These are phyloP conservation scores for Orbilia javanica DNA, from an alignment of 2,329 filamentous ascomycete species.

Conservation along the genomic window DNA sequence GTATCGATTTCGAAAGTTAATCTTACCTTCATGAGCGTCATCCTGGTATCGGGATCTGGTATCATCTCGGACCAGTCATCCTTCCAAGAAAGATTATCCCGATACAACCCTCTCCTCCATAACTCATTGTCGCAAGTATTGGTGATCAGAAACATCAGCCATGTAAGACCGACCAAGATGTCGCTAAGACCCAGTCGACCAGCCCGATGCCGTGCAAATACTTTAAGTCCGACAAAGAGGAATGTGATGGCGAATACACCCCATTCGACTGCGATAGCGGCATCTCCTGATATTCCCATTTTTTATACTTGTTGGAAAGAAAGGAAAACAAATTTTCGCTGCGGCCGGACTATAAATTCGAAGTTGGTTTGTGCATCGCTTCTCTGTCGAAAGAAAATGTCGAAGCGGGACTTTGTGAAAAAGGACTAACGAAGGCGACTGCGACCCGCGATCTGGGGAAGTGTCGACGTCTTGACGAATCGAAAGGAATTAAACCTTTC, in stretches of 20 bases:
- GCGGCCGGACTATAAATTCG: slow-evolving; percentile 21
- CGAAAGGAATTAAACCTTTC: slow-evolving; percentile 16
- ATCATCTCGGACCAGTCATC: slow-evolving; percentile 31
- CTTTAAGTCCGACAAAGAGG: slow-evolving; percentile 44
- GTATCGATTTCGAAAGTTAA: slow-evolving; percentile 1
- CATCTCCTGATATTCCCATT: slow-evolving; percentile 46
- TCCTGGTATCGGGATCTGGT: slow-evolving; percentile 31
- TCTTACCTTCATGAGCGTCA: slow-evolving; percentile 40
- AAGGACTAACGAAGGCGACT: slow-evolving; percentile 31
- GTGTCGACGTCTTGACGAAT: slow-evolving; percentile 5
- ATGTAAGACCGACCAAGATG: slow-evolving; percentile 39
- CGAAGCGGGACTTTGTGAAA: slow-evolving; percentile 4
- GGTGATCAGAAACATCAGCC: slow-evolving; percentile 37
- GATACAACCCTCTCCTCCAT: slow-evolving; percentile 42
- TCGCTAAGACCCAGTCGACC: slow-evolving; percentile 46
- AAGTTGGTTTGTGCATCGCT: slow-evolving; percentile 20
- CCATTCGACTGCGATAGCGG: slow-evolving; percentile 50
- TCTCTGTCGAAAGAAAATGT: slow-evolving; percentile 11
- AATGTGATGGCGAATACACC: slow-evolving; percentile 36
- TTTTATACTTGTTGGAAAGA: slow-evolving; percentile 20
- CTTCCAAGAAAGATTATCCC: slow-evolving; percentile 33
- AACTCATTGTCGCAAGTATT: slow-evolving; percentile 39
- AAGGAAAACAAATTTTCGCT: slow-evolving; percentile 15
- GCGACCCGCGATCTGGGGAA: slow-evolving; percentile 30
- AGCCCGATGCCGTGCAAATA: slow-evolving; percentile 45